Evolutionary conservation across 768 basidiomycete species (phyloP).

Genomic region (Pisolithus albus): DNA sequence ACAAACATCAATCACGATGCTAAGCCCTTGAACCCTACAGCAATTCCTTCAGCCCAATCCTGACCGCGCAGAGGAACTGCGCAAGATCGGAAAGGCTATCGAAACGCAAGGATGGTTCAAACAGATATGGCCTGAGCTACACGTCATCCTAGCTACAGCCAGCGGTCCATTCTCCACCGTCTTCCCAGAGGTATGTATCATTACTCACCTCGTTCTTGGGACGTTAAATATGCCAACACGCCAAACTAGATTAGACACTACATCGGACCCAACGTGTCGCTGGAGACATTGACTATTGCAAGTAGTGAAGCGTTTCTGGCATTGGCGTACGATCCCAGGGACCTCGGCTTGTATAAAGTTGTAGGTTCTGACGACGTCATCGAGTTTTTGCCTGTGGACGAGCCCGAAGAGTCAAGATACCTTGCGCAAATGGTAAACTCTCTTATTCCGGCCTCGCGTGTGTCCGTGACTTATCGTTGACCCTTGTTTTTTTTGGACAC

Average conservation of each 20-base stretch:
- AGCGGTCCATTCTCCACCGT: conserved; percentile 19
- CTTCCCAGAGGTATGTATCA: conserved; percentile 12
- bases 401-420: conserved; percentile 17
- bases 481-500: background rate
- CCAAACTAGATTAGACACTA: conserved; percentile 10
- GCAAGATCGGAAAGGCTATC: conserved; percentile 3
- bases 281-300: conserved; percentile 15
- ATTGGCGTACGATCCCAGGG: conserved; percentile 14
- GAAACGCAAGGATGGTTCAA: conserved; percentile 12
- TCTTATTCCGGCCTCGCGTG: background rate
- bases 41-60: conserved; percentile 12
- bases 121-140: conserved; percentile 15
- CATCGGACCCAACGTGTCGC: conserved; percentile 15
- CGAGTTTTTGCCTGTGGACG: conserved; percentile 13
- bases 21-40: background rate
- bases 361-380: conserved; percentile 21
- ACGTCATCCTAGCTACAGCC: conserved; percentile 12
- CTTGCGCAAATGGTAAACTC: conserved; percentile 12
- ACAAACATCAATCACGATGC: background rate
- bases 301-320: conserved; percentile 19
- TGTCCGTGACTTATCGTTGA: background rate
- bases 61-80: conserved; percentile 12
- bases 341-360: conserved; percentile 16
- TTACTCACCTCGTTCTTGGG: background rate
- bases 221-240: background rate